Evolutionary conservation across 768 basidiomycete species (phyloP).

Genomic region (Phallus indusiatus): DNA sequence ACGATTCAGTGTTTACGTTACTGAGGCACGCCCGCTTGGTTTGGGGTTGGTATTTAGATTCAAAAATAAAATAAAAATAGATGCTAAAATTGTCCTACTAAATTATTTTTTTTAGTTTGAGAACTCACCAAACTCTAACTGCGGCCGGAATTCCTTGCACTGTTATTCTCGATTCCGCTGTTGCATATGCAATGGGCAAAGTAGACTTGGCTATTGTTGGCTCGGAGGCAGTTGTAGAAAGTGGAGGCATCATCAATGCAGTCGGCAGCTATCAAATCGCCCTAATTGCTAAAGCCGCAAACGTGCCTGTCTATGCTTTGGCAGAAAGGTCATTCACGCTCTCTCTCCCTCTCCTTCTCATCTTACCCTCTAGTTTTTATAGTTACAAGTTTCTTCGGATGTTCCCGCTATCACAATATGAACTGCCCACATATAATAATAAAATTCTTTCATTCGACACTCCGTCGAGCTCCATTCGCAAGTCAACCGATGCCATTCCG

Average conservation of each 20-base stretch:
- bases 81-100: not conserved
- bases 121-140: slow-evolving; percentile 81
- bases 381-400: slow-evolving; percentile 97
- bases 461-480: slow-evolving; percentile 12
- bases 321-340: slow-evolving; percentile 62
- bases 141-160: slow-evolving; percentile 91
- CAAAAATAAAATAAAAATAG: not conserved
- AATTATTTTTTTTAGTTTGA: slow-evolving; percentile 46
- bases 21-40: slow-evolving; percentile 86
- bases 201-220: slow-evolving; percentile 95
- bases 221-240: slow-evolving; percentile 96
- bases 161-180: slow-evolving; percentile 91
- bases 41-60: slow-evolving; percentile 52
- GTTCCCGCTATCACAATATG: slow-evolving; percentile 87
- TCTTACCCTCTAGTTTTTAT: slow-evolving; percentile 13
- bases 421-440: slow-evolving; percentile 75
- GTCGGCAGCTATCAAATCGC: slow-evolving; percentile 97
- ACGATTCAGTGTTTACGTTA: slow-evolving; percentile 95
- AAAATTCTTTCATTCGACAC: slow-evolving; percentile 63
- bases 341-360: slow-evolving; percentile 11
- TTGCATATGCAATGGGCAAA: slow-evolving; percentile 94
- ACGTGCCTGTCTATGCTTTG: slow-evolving; percentile 93
- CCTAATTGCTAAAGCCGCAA: slow-evolving; percentile 86
- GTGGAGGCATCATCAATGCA: slow-evolving; percentile 84
- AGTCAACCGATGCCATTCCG: slow-evolving; percentile 1